These are phyloP conservation scores for Chrysoporthe deuterocubensis DNA, from an alignment of 2,329 filamentous ascomycete species.

Conservation along the genomic window DNA sequence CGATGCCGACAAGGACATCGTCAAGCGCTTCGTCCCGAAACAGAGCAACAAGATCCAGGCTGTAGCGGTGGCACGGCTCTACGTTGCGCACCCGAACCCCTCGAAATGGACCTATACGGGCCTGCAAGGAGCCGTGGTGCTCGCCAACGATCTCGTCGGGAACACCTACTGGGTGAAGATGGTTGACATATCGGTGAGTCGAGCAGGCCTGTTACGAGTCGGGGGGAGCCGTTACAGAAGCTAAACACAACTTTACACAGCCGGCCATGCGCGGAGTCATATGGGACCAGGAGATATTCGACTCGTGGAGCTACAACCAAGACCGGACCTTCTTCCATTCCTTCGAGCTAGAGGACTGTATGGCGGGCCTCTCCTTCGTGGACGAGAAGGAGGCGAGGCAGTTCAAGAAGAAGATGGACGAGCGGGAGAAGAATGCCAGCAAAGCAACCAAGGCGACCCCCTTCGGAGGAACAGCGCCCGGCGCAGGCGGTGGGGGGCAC, in stretches of 20 bases:
- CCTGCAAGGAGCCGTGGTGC: constrained; percentile 85
- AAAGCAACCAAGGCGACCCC: constrained; percentile 82
- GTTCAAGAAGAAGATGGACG: constrained; percentile 97
- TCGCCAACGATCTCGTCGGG: constrained; percentile 92
- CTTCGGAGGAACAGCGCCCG: constrained; percentile 61
- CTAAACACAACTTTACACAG: constrained; percentile 46
- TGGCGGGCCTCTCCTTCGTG: constrained; percentile 87
- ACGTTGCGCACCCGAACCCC: constrained; percentile 86
- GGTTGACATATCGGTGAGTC: constrained; percentile 88
- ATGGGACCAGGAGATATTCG: constrained; percentile 98
- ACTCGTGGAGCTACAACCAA: constrained; percentile 92
- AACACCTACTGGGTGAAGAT: constrained; percentile 98
- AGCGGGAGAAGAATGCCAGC: constrained; percentile 92
- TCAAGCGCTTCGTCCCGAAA: constrained; percentile 93
- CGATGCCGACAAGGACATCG: constrained; percentile 94
- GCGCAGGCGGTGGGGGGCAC: constrained; percentile 43
- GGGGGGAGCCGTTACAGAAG: neutral
- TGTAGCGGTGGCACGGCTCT: constrained; percentile 90
- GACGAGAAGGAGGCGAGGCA: constrained; percentile 98
- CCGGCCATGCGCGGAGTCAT: constrained; percentile 81
- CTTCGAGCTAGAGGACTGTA: constrained; percentile 91
- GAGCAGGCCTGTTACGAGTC: constrained; percentile 14
- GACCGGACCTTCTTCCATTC: constrained; percentile 97
- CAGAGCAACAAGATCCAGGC: constrained; percentile 96
- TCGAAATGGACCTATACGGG: constrained; percentile 93